A percentile compares a stretch with the other conserved stretches of the same genome.
Evolutionary conservation across 2,329 filamentous ascomycete species (phyloP).

Genomic region (Neopestalotiopsis clavispora): DNA sequence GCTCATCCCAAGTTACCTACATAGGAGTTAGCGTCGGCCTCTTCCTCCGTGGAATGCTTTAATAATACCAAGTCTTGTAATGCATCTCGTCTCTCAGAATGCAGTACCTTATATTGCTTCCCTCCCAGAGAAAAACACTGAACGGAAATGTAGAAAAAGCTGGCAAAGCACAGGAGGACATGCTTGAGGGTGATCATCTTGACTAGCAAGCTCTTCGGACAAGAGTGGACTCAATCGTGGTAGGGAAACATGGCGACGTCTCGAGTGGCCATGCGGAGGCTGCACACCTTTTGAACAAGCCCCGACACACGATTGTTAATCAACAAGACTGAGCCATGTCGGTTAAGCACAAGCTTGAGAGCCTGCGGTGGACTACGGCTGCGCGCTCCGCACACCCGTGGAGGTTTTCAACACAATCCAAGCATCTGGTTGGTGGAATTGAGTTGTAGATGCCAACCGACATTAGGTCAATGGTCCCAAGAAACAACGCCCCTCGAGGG

Average conservation of each 20-base stretch:
- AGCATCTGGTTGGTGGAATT: slow-evolving; percentile 17
- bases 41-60: background rate
- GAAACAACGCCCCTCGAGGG: background rate
- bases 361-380: slow-evolving; percentile 6
- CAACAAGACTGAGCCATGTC: background rate
- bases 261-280: background rate
- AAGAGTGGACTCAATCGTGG: background rate
- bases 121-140: background rate
- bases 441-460: background rate
- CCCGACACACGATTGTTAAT: background rate
- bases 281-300: background rate
- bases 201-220: background rate
- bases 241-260: background rate
- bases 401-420: background rate
- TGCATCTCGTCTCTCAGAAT: slow-evolving; percentile 11
- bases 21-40: background rate
- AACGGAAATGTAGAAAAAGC: slow-evolving; percentile 1
- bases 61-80: slow-evolving; percentile 12
- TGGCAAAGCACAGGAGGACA: background rate
- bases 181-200: background rate
- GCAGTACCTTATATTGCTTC: slow-evolving; percentile 5
- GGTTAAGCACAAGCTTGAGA: slow-evolving; percentile 10
- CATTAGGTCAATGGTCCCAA: background rate
- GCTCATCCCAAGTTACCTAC: slow-evolving; percentile 67
- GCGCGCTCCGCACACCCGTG: slow-evolving; percentile 7